Percentiles rank a stretch among this genome's conserved stretches.
These are phyloP conservation scores for Candida silvicultrix DNA, from an alignment of 805 yeast species.

Conservation along the genomic window DNA sequence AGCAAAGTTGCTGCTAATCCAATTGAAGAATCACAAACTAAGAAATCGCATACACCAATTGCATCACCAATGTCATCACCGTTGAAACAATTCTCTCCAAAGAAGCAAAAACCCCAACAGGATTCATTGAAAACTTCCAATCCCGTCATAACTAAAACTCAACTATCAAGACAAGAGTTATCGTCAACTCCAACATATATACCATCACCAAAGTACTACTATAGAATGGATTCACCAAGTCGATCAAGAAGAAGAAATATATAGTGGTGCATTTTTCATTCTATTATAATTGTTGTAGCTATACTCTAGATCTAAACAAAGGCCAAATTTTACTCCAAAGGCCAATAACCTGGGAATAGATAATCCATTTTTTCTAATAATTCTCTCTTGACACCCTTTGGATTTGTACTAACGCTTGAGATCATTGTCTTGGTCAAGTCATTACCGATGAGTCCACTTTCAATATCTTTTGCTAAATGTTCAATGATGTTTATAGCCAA, in stretches of 20 bases:
- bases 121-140: neutral
- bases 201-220: conserved; percentile 24
- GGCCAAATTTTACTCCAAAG: conserved; percentile 23
- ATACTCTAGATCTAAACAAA: no score
- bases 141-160: no score
- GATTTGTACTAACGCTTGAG: conserved; percentile 71
- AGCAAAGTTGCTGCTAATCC: no score
- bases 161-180: neutral
- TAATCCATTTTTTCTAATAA: conserved; percentile 76
- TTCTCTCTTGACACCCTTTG: conserved; percentile 65
- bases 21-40: no score
- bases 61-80: conserved; percentile 24
- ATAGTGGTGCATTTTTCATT: no score
- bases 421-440: conserved; percentile 73
- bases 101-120: conserved; percentile 18
- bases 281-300: no score
- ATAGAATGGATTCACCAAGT: conserved; percentile 25
- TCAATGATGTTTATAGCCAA: conserved; percentile 67
- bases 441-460: conserved; percentile 57
- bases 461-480: conserved; percentile 56
- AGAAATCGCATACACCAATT: conserved; percentile 9
- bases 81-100: conserved; percentile 16
- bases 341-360: conserved; percentile 91
- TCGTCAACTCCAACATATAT: conserved; percentile 20
- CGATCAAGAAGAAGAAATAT: conserved; percentile 18